Base-by-base conservation (phyloP, 2,329 filamentous ascomycete genomes). In the Sarocladiaceae sp. region DNA sequence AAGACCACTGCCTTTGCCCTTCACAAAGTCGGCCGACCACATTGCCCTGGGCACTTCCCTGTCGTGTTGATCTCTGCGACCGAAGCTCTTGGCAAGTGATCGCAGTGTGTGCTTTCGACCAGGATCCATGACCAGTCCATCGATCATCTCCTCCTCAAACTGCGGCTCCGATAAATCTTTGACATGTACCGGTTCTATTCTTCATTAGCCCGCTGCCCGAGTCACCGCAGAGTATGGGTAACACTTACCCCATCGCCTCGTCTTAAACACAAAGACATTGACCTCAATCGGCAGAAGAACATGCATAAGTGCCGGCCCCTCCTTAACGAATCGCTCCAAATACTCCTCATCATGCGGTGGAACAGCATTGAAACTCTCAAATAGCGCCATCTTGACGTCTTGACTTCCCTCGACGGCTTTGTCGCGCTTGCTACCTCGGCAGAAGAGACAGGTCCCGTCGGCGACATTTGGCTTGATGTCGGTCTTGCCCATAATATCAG, bases 61-160 rank as follows among this genome's bases (percentile, higher is more conserved):
- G 0, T 53, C 58, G 20, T 55, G 44, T 13, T 56, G 55, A 17
- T 63, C 57, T 11, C 52, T n/a, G 5, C 62, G 56, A 0, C 56
- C 54, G 36, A 60, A 66, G 17, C 60, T 64, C 37, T 64, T 65
- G 3, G 63, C 55, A 2, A 66, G 53, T 0, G 64, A 58, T 29
- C 63, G 65, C 10, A 68, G 53, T 2, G 57, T 63, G 0, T 51
- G 55, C 33, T 62, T 52, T 1, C 62, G 54, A 8, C 49, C 46
- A 1, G 53, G 15, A 10, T 63, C 57, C 64, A 69, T 68, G 10
- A 66, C 65, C 0, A 68, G 52, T 2, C 55, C 53, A 3, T 63
- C 52, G 11, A 69, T 63, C 56, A 68, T 58, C 8, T 53, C 39
- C n/a, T 60, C 52, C 1, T 67, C 55, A 51, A 64, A 65, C 1